Base-by-base conservation (phyloP, 2,329 filamentous ascomycete genomes). In the Fusarium multiceps region DNA sequence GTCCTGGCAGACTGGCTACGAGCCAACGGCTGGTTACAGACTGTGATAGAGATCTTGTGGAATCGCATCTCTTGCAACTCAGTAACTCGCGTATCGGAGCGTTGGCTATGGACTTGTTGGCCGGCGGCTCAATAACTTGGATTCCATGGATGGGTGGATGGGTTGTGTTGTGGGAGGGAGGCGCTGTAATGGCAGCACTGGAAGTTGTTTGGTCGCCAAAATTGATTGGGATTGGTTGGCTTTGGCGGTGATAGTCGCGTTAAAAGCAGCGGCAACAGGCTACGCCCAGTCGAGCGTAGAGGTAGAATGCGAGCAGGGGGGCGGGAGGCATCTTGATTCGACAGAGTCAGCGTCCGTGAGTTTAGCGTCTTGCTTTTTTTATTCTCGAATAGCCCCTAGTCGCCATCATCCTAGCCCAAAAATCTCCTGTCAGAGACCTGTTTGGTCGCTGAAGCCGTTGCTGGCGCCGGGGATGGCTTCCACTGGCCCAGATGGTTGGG, bases 401-500 rank as follows among this genome's bases (percentile, higher is more conserved):
- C 63, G 47, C 66, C 50, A 56, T 55, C 64, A 71, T 69, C 63
- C 66, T 70, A 65, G 67, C 46, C 54, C 20, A 57, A 54, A 70
- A 63, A 48, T 59, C 59, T 53, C 68, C 66, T 68, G 59, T 66
- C 54, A 62, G 55, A 55, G 66, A 62, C 68, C 65, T 75, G 68
- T 75, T 71, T 75, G 73, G 72, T 63, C 53, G 58, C 58, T 56
- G 43, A 34, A 30, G 65, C 68, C 69, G 69, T 67, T 72, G 57
- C 64, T 75, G 70, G 70, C 73, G 73, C 73, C 63, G 68, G 64
- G 72, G 72, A 72, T 66, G 58, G 60, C 71, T 73, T 72, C 66
- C 68, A 53, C 66, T 72, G 73, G 69, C 70, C 73, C 73, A 75
- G 60, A 72, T 71, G 69, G 72, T 66, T 64, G 73, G 73, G 65